These are phyloP conservation scores for Ceratocystis variospora DNA, from an alignment of 2,329 filamentous ascomycete species.

Conservation along the genomic window DNA sequence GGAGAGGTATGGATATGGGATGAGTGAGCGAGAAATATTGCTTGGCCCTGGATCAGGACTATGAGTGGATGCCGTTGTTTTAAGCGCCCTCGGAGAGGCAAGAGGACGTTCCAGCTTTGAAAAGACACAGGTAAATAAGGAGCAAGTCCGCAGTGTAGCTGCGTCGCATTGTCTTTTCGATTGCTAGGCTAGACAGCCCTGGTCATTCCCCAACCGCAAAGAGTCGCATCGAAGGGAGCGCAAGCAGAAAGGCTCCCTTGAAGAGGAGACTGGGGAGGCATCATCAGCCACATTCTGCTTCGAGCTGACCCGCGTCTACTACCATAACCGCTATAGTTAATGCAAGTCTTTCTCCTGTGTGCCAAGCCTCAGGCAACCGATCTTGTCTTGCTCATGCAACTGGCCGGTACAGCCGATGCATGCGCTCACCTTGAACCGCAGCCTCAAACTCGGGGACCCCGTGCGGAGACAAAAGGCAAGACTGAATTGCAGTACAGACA, in stretches of 20 bases:
- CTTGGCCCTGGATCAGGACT: no score
- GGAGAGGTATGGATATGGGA: no score
- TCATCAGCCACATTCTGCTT: neutral
- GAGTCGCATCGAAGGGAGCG: neutral
- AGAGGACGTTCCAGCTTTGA: no score
- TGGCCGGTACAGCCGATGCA: neutral
- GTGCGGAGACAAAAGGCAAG: neutral
- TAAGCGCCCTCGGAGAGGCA: no score
- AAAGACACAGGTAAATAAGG: neutral
- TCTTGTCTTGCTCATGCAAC: neutral
- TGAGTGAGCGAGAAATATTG: no score
- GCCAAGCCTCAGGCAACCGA: neutral
- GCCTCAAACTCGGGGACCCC: no score
- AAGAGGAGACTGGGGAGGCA: no score
- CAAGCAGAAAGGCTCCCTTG: neutral
- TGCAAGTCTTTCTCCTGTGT: neutral
- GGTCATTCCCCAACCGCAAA: neutral
- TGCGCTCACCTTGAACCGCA: no score
- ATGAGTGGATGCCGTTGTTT: no score
- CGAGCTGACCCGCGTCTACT: neutral
- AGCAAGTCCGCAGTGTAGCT: neutral
- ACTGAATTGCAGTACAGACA: neutral
- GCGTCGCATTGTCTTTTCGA: neutral
- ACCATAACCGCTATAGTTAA: neutral
- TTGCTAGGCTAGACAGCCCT: neutral